Conservation (phyloP, 805 yeast genomes). For the Candida anglica region DNA sequence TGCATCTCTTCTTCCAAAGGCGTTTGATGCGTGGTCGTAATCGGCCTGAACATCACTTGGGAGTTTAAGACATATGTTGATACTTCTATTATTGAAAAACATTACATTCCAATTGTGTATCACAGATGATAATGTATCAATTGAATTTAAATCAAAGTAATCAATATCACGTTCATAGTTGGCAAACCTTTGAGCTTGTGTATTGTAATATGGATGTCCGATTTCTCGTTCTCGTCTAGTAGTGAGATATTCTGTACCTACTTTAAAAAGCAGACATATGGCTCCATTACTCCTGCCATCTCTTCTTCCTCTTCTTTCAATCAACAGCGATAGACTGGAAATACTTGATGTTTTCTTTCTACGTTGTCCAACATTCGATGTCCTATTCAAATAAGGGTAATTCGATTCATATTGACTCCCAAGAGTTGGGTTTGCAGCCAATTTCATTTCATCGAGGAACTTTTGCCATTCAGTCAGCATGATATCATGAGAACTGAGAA, state of each 20-base stretch:
- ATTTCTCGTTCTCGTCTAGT: too few relatives aligned
- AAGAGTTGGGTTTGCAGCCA: not conserved
- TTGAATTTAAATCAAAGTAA: too few relatives aligned
- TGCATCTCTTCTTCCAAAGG: not conserved
- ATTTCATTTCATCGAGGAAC: conserved; percentile 1
- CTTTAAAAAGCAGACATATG: too few relatives aligned
- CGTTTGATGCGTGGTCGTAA: not conserved
- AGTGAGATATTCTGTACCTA: too few relatives aligned
- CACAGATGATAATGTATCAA: too few relatives aligned
- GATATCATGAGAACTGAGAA: conserved; percentile 2
- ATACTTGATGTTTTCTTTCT: not conserved
- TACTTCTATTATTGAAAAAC: conserved; percentile 3
- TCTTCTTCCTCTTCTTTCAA: conserved; percentile 1
- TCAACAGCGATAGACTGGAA: not conserved
- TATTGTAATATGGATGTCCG: too few relatives aligned
- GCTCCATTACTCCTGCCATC: not conserved
- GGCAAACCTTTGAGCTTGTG: too few relatives aligned
- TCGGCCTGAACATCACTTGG: conserved; percentile 1
- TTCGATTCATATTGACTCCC: too few relatives aligned
- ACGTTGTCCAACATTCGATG: not conserved
- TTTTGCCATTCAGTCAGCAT: conserved; percentile 3
- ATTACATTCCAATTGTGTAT: conserved; percentile 3
- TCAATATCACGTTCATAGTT: too few relatives aligned
- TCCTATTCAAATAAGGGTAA: too few relatives aligned
- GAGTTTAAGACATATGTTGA: not conserved